phyloP scores from a whole-genome alignment of 306 rosid species.

The Vicia faba region DNA sequence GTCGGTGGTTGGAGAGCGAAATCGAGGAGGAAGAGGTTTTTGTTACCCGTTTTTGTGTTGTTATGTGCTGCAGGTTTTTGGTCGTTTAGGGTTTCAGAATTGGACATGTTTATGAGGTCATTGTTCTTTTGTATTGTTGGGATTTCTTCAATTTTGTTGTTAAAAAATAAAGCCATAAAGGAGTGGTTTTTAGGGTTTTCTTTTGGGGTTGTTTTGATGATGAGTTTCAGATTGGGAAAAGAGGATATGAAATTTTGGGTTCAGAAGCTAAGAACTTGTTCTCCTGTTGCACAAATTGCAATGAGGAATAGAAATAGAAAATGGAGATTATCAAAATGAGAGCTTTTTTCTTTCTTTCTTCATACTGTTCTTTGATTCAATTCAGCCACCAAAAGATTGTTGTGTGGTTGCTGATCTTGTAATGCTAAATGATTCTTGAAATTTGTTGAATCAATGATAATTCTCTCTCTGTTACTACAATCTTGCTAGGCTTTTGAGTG shows the following conservation, averaged over 20 bases:
- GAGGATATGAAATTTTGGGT: conserved; percentile 44
- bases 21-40: background rate
- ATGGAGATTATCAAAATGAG: conserved; percentile 30
- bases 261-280: conserved; percentile 29
- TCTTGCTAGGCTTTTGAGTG: background rate
- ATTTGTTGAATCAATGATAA: background rate
- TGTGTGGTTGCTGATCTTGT: conserved; percentile 2
- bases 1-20: conserved; percentile 27
- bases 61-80: conserved; percentile 35
- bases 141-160: conserved; percentile 32
- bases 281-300: conserved; percentile 32
- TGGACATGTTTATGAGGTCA: conserved; percentile 38
- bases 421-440: background rate
- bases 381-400: background rate
- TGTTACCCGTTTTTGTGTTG: conserved; percentile 7
- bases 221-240: conserved; percentile 37
- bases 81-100: conserved; percentile 38
- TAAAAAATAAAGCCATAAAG: conserved; percentile 30
- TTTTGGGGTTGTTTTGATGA: conserved; percentile 39
- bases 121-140: conserved; percentile 31
- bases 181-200: conserved; percentile 48
- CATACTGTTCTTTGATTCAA: conserved; percentile 19
- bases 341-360: background rate
- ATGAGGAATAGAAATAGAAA: conserved; percentile 18
- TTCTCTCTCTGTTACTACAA: background rate